phyloP scores from a whole-genome alignment of 2,329 filamentous ascomycete genomes.

The Orbilia ellipsospora region DNA sequence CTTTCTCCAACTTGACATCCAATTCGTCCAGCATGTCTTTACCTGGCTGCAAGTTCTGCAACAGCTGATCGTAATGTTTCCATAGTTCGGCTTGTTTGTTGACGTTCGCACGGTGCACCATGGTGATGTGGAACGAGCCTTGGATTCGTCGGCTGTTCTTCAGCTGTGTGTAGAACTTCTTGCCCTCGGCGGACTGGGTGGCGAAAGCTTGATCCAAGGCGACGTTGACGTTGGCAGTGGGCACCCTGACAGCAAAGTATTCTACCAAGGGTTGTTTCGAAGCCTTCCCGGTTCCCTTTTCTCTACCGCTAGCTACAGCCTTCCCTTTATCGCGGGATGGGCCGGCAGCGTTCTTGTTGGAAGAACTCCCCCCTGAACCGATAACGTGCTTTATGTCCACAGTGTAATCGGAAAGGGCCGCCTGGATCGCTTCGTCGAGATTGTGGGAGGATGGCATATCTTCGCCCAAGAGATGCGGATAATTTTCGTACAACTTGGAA shows the following conservation, averaged over 20 bases:
- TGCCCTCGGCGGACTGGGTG: constrained; percentile 66
- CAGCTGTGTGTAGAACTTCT: constrained; percentile 80
- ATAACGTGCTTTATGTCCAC: constrained; percentile 81
- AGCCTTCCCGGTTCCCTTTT: constrained; percentile 60
- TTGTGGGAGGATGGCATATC: constrained; percentile 75
- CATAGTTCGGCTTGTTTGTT: constrained; percentile 76
- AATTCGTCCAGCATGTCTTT: constrained; percentile 71
- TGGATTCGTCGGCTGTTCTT: constrained; percentile 80
- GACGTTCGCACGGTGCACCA: constrained; percentile 80
- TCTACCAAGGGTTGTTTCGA: constrained; percentile 69
- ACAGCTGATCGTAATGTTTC: constrained; percentile 75
- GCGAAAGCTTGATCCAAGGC: constrained; percentile 78
- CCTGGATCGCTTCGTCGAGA: constrained; percentile 81
- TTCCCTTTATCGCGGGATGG: constrained; percentile 27
- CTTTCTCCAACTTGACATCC: constrained; percentile 72
- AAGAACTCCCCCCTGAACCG: constrained; percentile 66
- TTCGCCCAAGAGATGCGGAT: constrained; percentile 78
- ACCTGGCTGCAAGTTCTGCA: constrained; percentile 61
- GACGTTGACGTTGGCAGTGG: constrained; percentile 66
- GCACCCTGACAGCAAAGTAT: constrained; percentile 73
- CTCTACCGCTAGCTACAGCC: constrained; percentile 55
- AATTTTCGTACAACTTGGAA: constrained; percentile 76
- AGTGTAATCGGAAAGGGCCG: constrained; percentile 79
- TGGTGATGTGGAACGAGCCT: constrained; percentile 88
- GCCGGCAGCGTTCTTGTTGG: constrained; percentile 62